These are phyloP conservation scores for Aspergillus pseudotamarii DNA, from an alignment of 2,329 filamentous ascomycete species.

Conservation along the genomic window DNA sequence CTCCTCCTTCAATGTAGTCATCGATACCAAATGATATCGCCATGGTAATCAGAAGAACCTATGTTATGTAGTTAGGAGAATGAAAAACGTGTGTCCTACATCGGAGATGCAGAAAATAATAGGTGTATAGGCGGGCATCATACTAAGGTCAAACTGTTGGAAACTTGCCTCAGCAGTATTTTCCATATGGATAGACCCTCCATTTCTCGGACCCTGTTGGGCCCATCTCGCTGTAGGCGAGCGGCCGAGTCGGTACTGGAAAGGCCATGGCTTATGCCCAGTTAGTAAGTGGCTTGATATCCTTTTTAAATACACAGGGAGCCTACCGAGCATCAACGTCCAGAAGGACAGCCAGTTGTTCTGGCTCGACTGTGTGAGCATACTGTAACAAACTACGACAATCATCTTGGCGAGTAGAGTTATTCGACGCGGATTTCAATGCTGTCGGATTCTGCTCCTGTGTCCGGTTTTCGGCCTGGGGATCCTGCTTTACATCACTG, in stretches of 20 bases:
- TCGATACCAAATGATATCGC: constrained; percentile 60
- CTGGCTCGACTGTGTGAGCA: constrained; percentile 29
- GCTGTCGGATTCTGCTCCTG: constrained; percentile 3
- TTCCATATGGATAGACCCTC: constrained; percentile 73
- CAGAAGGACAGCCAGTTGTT: constrained; percentile 23
- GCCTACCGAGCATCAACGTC: constrained; percentile 30
- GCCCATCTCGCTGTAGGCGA: constrained; percentile 68
- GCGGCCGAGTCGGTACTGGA: constrained; percentile 63
- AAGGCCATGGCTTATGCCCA: constrained; percentile 59
- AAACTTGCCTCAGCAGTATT: constrained; percentile 75
- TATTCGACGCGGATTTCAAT: not conserved
- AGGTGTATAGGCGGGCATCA: constrained; percentile 20
- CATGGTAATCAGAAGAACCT: constrained; percentile 78
- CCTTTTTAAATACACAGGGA: not conserved
- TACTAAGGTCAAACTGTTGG: constrained; percentile 73
- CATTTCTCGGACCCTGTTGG: constrained; percentile 71
- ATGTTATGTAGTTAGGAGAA: constrained; percentile 13
- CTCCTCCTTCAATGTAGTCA: constrained; percentile 61
- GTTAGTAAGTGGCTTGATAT: not conserved
- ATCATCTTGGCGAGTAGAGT: not conserved
- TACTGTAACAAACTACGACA: constrained; percentile 18
- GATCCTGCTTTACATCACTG: constrained; percentile 21
- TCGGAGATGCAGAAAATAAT: constrained; percentile 5
- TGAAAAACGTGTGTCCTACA: not conserved
- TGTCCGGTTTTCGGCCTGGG: constrained; percentile 20